These are phyloP conservation scores for Coniochaeta pulveracea DNA, from an alignment of 2,329 filamentous ascomycete species.

Conservation along the genomic window DNA sequence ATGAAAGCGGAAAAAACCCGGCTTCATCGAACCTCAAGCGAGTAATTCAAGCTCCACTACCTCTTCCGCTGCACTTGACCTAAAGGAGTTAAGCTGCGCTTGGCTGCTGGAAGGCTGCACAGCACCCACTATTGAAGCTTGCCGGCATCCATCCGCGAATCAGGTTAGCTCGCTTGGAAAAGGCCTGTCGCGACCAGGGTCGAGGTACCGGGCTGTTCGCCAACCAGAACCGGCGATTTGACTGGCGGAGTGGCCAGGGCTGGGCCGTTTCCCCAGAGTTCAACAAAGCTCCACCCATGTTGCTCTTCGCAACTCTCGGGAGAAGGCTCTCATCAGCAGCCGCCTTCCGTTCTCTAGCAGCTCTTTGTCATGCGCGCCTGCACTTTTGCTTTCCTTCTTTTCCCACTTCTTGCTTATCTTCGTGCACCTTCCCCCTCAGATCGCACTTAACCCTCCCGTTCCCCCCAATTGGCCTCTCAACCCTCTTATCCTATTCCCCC, in stretches of 20 bases:
- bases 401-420: constrained; percentile 4
- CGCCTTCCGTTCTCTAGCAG: constrained; percentile 1
- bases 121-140: too few species aligned
- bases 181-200: not conserved
- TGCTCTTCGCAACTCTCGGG: too few species aligned
- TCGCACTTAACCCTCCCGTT: not conserved
- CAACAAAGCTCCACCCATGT: too few species aligned
- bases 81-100: too few species aligned
- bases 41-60: too few species aligned
- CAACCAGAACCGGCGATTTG: constrained; percentile 1
- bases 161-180: not conserved
- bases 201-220: too few species aligned
- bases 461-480: not conserved
- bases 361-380: not conserved
- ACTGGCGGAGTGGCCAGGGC: not conserved
- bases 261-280: constrained; percentile 1
- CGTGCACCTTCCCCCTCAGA: constrained; percentile 1
- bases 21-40: too few species aligned
- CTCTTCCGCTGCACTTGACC: too few species aligned
- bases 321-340: constrained; percentile 3
- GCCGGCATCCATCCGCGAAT: constrained; percentile 1
- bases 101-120: too few species aligned
- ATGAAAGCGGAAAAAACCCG: too few species aligned
- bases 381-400: constrained; percentile 1
- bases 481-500: not conserved